Evolutionary conservation across 352 stramenopile genomes (phyloP), one percentile per base, ranked within the genome.

Genomic region (Globisporangium ultimum): DNA sequence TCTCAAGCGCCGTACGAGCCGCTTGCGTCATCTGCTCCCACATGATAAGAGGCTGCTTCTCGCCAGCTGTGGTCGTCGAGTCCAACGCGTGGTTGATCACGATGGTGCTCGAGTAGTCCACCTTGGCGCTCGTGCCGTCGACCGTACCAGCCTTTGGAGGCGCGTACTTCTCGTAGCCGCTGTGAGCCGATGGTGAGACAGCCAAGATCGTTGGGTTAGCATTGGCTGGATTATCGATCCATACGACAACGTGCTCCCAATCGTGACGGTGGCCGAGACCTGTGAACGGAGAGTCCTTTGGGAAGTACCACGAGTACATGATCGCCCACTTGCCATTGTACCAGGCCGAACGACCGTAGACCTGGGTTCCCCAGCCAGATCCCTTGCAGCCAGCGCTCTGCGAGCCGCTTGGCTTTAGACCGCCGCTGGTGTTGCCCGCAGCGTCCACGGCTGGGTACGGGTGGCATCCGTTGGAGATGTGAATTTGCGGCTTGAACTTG

Each of bases 251-350:
- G 38, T 63, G 58, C 55, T 73, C 60, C 71, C 71, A 80, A 21
- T 68, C 60, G 34, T 75, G 68, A 13, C 68, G 71, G 52, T 80
- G 68, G 12, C 68, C 72, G 7, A 80, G 42, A 12, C 52, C 22
- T 17, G 61, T 54, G 12, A 53, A 68, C 24, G 68, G 68, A 34
- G 66, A 66, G 60, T 80, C 67, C 58, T 76, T 80, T 17, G 45
- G 63, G 53, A 80, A 76, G 63, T 80, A 80, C 68, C 68, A 74
- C 18, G 61, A 63, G 63, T 73, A 71, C 66, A 69, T 69, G 64
- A 72, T 66, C 18, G 61, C 57, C 41, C 48, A 68, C 13, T 38
- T 43, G 36, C 52, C 56, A 17, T 71, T 61, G 53, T 69, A 69
- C 43, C 34, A 57, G 12, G 20, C 38, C 15, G 61, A 60, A 14